A percentile compares a stretch with the other conserved stretches of the same genome.
Evolutionary conservation across 176 grass and related monocot species (phyloP).

Genomic region (Tillandsia fasciculata): DNA sequence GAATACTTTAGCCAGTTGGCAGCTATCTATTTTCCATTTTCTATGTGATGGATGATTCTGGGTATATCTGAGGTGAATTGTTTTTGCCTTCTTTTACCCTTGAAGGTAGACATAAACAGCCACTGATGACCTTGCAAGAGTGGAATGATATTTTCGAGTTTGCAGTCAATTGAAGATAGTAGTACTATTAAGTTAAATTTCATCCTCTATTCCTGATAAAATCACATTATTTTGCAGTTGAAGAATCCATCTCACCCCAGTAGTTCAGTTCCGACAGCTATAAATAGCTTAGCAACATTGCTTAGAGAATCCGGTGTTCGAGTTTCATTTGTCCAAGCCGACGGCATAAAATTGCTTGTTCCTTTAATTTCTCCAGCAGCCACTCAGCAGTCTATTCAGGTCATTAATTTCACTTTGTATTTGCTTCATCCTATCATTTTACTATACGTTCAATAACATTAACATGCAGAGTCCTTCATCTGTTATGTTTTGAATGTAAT

Average conservation of each 20-base stretch:
- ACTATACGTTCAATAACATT: not conserved
- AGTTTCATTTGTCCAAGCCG: constrained; percentile 80
- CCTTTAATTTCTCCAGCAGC: constrained; percentile 82
- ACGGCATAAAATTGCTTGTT: constrained; percentile 83
- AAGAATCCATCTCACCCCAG: constrained; percentile 68
- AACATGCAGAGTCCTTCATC: not conserved
- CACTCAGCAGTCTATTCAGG: constrained; percentile 94
- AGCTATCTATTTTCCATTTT: too few species aligned
- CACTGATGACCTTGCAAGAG: not conserved
- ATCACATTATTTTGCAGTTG: constrained; percentile 52
- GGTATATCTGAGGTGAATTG: too few species aligned
- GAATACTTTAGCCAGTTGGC: too few species aligned
- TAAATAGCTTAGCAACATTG: constrained; percentile 59
- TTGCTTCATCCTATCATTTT: not conserved
- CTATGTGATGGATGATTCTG: too few species aligned
- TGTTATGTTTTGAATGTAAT: too few species aligned
- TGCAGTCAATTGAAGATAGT: not conserved
- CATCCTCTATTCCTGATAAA: not conserved
- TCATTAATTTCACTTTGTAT: constrained; percentile 11
- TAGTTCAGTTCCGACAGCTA: constrained; percentile 60
- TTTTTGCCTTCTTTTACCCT: too few species aligned
- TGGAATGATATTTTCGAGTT: not conserved
- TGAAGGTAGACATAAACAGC: too few species aligned
- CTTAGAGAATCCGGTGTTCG: constrained; percentile 56
- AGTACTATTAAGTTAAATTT: not conserved